These are phyloP conservation scores for Hypoxylon sp. DNA, from an alignment of 2,329 filamentous ascomycete genomes.

Conservation along the genomic window DNA sequence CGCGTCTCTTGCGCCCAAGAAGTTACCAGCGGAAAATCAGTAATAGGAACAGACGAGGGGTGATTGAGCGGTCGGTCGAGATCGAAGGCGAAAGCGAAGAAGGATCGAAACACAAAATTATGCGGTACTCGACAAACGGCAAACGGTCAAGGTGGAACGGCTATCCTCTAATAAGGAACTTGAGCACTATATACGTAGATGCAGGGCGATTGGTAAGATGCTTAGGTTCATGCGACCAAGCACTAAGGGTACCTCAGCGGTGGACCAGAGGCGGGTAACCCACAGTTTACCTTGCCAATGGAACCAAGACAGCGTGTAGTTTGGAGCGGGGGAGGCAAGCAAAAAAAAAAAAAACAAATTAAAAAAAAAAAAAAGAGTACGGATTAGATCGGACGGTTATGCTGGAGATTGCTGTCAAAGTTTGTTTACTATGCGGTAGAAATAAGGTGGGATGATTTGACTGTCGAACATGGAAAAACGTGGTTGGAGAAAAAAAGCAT, in stretches of 20 bases:
- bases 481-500: slow-evolving; percentile 35
- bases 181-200: slow-evolving; percentile 28
- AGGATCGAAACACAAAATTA: slow-evolving; percentile 10
- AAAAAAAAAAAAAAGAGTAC: too few relatives aligned
- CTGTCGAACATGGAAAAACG: slow-evolving; percentile 28
- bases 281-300: slow-evolving; percentile 32
- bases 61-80: slow-evolving; percentile 19
- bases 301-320: slow-evolving; percentile 4
- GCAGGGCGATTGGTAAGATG: slow-evolving; percentile 24
- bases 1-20: slow-evolving; percentile 10
- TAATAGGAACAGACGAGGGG: slow-evolving; percentile 8
- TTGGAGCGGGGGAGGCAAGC: not conserved
- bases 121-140: slow-evolving; percentile 29
- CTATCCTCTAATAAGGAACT: slow-evolving; percentile 31
- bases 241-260: slow-evolving; percentile 23
- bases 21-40: slow-evolving; percentile 3
- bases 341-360: not conserved
- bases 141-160: slow-evolving; percentile 19
- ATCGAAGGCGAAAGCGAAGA: slow-evolving; percentile 9
- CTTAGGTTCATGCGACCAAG: slow-evolving; percentile 32
- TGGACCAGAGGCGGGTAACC: slow-evolving; percentile 23
- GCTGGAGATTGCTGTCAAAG: slow-evolving; percentile 26
- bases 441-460: slow-evolving; percentile 36
- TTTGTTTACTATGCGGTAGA: slow-evolving; percentile 38
- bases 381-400: slow-evolving; percentile 28